Conservation (phyloP, 495 filamentous ascomycete species). For the Penicillium pancosmium region DNA sequence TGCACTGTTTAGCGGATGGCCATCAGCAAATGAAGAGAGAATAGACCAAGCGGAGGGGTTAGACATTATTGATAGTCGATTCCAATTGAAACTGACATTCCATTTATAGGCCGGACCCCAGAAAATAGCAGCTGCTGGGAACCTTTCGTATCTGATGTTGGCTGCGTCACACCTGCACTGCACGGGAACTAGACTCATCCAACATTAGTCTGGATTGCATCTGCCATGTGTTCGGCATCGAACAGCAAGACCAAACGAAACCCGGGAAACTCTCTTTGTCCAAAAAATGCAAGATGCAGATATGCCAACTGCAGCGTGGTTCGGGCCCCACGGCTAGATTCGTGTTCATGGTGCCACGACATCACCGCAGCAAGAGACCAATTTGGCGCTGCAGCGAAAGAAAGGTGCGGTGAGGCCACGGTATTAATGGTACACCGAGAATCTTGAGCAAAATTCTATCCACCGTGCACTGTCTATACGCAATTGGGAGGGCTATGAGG, state of each 20-base stretch:
- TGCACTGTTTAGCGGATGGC: too few relatives aligned
- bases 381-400: constrained; percentile 27
- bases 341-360: constrained; percentile 46
- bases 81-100: background rate
- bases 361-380: constrained; percentile 36
- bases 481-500: background rate
- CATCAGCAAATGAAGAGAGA: too few relatives aligned
- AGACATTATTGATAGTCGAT: background rate
- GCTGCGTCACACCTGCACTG: background rate
- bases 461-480: background rate
- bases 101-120: background rate
- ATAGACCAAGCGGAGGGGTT: background rate
- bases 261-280: constrained; percentile 3
- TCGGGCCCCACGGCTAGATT: constrained; percentile 19
- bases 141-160: background rate
- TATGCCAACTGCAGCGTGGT: constrained; percentile 22
- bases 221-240: constrained; percentile 22
- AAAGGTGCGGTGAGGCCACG: constrained; percentile 19
- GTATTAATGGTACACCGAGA: background rate
- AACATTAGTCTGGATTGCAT: constrained; percentile 9
- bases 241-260: constrained; percentile 3
- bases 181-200: constrained; percentile 2
- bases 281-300: constrained; percentile 28
- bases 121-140: background rate
- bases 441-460: background rate